These are phyloP conservation scores for Silybum marianum DNA, from an alignment of 129 eudicot genomes.

Conservation along the genomic window DNA sequence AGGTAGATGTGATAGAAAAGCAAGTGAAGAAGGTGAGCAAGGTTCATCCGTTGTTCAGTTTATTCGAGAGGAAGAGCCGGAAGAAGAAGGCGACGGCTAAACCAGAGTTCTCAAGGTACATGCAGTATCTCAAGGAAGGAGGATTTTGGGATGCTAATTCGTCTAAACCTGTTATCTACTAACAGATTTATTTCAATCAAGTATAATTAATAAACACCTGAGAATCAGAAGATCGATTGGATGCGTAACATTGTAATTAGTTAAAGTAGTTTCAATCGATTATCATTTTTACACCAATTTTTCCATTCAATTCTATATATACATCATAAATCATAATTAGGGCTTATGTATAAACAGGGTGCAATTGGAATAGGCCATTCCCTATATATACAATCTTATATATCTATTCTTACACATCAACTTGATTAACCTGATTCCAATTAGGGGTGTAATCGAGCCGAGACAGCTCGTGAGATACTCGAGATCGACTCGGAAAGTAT, in stretches of 20 bases:
- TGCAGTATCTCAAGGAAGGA: conserved; percentile 70
- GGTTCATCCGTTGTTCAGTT: conserved; percentile 53
- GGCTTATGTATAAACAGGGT: no score
- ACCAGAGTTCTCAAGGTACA: conserved; percentile 69
- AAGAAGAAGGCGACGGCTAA: conserved; percentile 65
- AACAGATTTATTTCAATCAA: background rate
- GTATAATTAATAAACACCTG: no score
- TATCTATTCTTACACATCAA: background rate
- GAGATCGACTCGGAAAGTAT: no score
- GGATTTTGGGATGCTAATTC: conserved; percentile 41
- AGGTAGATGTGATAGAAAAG: background rate
- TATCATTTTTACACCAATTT: no score
- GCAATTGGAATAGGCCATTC: no score
- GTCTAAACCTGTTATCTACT: conserved; percentile 40
- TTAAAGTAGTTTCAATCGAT: background rate
- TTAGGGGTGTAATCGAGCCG: no score
- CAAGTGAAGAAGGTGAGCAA: conserved; percentile 60
- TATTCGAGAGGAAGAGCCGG: conserved; percentile 40
- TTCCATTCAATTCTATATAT: no score
- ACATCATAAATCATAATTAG: no score
- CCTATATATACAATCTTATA: background rate
- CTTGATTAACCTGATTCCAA: no score
- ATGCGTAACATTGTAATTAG: background rate
- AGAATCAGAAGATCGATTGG: background rate
- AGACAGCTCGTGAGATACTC: no score